Evolutionary conservation across 2,329 filamentous ascomycete genomes (phyloP).

Genomic region (Cladophialophora immunda): DNA sequence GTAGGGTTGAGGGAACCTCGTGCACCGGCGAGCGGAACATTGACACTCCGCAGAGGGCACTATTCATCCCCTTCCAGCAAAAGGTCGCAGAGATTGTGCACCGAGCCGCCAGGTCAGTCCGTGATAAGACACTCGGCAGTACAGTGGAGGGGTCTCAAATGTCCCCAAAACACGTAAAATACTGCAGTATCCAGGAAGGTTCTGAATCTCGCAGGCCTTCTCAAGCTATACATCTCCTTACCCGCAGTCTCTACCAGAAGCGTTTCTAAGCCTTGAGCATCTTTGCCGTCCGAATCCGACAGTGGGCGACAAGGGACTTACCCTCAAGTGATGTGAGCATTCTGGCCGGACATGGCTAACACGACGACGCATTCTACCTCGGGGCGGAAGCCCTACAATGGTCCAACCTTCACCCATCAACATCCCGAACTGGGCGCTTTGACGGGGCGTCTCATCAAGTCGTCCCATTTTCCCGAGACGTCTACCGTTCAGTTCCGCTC

Average conservation of each 20-base stretch:
- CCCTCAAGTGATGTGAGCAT: not conserved
- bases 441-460: constrained; percentile 22
- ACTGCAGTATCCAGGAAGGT: not conserved
- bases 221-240: not conserved
- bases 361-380: not conserved
- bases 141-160: not conserved
- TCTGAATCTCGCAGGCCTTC: not conserved
- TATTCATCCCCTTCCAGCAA: too few species aligned
- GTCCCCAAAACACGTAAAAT: not conserved
- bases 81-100: not conserved
- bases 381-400: constrained; percentile 16
- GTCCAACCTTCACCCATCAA: constrained; percentile 15
- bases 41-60: too few species aligned
- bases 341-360: not conserved
- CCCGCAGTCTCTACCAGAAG: not conserved
- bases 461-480: constrained; percentile 9
- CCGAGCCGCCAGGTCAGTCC: too few species aligned
- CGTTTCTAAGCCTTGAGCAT: not conserved
- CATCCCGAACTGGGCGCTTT: constrained; percentile 27
- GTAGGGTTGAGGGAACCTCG: too few species aligned
- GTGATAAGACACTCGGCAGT: too few species aligned
- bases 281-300: not conserved
- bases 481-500: constrained; percentile 28
- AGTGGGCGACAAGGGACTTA: not conserved
- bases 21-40: too few species aligned